A percentile compares a stretch with the other conserved stretches of the same genome.
Evolutionary conservation across 768 basidiomycete species (phyloP).

Genomic region (Auricularia cornea): DNA sequence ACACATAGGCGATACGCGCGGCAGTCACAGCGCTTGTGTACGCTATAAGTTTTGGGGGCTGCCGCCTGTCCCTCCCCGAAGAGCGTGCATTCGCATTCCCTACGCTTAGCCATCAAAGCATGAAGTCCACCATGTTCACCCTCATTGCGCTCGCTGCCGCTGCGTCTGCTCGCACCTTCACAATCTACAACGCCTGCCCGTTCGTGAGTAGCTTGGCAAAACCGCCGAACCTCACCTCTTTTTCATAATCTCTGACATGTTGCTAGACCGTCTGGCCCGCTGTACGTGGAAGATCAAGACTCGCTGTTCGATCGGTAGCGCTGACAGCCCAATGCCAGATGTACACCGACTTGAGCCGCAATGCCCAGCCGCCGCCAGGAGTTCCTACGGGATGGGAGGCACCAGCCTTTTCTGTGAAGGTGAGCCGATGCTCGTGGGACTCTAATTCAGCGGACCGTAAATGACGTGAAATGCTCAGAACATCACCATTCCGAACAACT

Average conservation of each 20-base stretch:
- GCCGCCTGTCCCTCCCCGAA: no score
- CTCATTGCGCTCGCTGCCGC: slow-evolving; percentile 9
- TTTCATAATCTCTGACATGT: neutral
- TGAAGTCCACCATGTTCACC: neutral
- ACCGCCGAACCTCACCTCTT: no score
- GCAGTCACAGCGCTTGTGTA: no score
- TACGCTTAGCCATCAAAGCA: neutral
- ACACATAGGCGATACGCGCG: no score
- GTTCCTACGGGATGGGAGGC: neutral
- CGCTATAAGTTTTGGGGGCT: no score
- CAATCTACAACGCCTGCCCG: slow-evolving; percentile 52
- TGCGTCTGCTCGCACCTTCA: slow-evolving; percentile 43
- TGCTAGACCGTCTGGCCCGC: neutral
- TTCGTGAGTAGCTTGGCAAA: slow-evolving; percentile 28
- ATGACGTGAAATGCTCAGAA: slow-evolving; percentile 16
- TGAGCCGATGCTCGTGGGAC: neutral
- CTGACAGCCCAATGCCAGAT: neutral
- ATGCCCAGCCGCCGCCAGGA: neutral
- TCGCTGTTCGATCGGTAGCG: neutral
- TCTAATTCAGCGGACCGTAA: no score
- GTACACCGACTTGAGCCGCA: neutral
- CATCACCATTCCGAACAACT: slow-evolving; percentile 17
- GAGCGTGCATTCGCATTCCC: no score
- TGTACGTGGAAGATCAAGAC: neutral
- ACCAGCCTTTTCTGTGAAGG: neutral